Evolutionary conservation across 2,329 filamentous ascomycete species (phyloP), one percentile per base, ranked within the genome.

Genomic region (Tolypocladium ophioglossoides): DNA sequence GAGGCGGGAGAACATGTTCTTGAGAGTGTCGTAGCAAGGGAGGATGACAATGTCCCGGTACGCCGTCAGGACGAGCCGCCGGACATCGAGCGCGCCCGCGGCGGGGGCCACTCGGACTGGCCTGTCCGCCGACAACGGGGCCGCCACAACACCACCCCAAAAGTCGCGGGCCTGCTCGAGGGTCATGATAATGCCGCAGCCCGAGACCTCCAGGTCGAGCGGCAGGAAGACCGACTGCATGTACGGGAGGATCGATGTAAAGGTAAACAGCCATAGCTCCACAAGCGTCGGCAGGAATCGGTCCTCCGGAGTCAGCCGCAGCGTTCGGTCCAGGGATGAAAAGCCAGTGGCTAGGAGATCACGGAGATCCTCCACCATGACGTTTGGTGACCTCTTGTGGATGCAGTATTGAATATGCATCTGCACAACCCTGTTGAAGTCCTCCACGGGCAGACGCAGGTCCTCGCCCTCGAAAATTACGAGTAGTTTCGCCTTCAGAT

Each of bases 151-250:
- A 8, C 84, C 85, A 32, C 87, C 87, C 91, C 92, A 97, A 64
- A 96, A 96, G 56, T 97, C 92, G 41, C 85, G 83, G 5, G 91
- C 87, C 69, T 95, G 86, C 6, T 89, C 84, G 0, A 80, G 70
- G 0, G 80, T 85, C 80, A 97, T 86, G 54, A 97, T 80, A 0
- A 83, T 77, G 18, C 94, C 94, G 49, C 81, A 80, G 7, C 92
- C 94, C 52, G 89, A 86, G 66, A 99, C 95, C 67, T 99, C 94
- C 12, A 96, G 80, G 64, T 99, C 94, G 1, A 99, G 74, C 0
- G 91, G 94, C 2, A 99, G 74, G 66, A 99, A 96, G 1, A 96
- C 91, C 1, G 92, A 91, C 72, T 97, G 92, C 63, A 99, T 85
- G 65, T 96, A 97, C 0, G 94, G 94, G 6, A 97, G 72, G 39